Evolutionary conservation across 1,284 basidiomycete genomes (phyloP), one percentile per base, ranked within the genome.

Genomic region (Leccinum ambiguum): DNA sequence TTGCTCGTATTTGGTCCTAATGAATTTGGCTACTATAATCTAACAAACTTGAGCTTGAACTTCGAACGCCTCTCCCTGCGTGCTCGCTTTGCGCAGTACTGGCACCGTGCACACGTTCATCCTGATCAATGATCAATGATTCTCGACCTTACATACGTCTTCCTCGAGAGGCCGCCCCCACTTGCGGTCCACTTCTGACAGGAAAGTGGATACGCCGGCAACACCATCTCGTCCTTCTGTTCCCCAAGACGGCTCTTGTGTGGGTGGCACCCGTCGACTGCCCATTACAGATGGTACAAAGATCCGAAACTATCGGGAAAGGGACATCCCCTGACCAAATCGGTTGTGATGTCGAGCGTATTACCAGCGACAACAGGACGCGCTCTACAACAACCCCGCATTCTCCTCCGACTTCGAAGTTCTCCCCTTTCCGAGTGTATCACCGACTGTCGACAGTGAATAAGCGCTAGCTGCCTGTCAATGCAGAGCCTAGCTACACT

Each of bases 201-300:
- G 65, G 67, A 78, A 41, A 79, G 78, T 65, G 72, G 71, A 62
- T 63, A 74, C 36, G 63, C 79, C 54, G 68, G 60, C 71, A 36
- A 70, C 76, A 9, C 70, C 77, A n/a, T 73, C 78, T 45, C 75
- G 75, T 23, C 75, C 86, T 10, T 70, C 78, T 48, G 79, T 84
- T 43, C 83, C 84, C 3, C 78, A 77, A 59, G 80, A 81, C 14
- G 79, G 75, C 60, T 76, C 79, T 53, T 80, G 81, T 30, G 71
- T 75, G 11, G 70, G 67, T 7, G 68, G 70, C 10, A 0, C 71
- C 9, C 82, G 91, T 26, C 26, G 26, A 26, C 26, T 26, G 26
- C 26, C 26, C 26, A 26, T 26, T 21, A 86, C 90, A 58, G 87
- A 93, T 93, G 84, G 92, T 93, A 18, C 88, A 90, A 68, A 83